Evolutionary conservation across 106 monocot species (phyloP).

Genomic region (Dioscorea zingiberensis): DNA sequence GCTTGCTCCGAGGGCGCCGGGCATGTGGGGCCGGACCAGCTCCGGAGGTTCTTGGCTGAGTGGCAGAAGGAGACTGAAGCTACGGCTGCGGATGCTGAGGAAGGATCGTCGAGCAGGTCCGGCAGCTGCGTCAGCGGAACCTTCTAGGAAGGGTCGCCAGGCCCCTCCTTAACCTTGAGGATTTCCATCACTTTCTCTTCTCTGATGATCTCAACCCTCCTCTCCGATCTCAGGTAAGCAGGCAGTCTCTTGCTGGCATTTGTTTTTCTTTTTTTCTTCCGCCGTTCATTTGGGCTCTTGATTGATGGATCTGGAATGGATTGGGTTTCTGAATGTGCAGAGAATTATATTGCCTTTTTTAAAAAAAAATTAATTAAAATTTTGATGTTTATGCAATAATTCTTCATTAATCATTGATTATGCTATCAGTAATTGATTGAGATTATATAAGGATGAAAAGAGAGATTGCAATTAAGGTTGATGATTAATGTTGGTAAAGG

Average conservation of each 20-base stretch:
- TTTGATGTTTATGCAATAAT: too few relatives aligned
- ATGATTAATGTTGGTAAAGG: too few relatives aligned
- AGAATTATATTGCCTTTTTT: too few relatives aligned
- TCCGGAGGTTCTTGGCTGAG: constrained; percentile 56
- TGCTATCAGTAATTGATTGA: too few relatives aligned
- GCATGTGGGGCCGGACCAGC: constrained; percentile 46
- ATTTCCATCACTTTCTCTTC: constrained; percentile 71
- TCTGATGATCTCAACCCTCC: constrained; percentile 72
- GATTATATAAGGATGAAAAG: too few relatives aligned
- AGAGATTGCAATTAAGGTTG: too few relatives aligned
- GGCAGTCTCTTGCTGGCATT: background rate
- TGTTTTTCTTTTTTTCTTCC: background rate
- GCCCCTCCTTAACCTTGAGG: constrained; percentile 41
- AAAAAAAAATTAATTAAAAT: too few relatives aligned
- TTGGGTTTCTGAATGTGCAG: too few relatives aligned
- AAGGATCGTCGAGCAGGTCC: constrained; percentile 51
- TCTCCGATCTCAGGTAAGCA: constrained; percentile 42
- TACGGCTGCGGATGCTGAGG: constrained; percentile 34
- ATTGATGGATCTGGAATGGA: background rate
- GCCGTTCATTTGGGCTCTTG: background rate
- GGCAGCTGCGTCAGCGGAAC: constrained; percentile 21
- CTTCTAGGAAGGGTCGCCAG: constrained; percentile 18
- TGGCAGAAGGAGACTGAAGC: constrained; percentile 19
- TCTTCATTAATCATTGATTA: too few relatives aligned
- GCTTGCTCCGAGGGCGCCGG: constrained; percentile 33